These are phyloP conservation scores for Helicocarpus griseus DNA, from an alignment of 2,329 filamentous ascomycete genomes.

Conservation along the genomic window DNA sequence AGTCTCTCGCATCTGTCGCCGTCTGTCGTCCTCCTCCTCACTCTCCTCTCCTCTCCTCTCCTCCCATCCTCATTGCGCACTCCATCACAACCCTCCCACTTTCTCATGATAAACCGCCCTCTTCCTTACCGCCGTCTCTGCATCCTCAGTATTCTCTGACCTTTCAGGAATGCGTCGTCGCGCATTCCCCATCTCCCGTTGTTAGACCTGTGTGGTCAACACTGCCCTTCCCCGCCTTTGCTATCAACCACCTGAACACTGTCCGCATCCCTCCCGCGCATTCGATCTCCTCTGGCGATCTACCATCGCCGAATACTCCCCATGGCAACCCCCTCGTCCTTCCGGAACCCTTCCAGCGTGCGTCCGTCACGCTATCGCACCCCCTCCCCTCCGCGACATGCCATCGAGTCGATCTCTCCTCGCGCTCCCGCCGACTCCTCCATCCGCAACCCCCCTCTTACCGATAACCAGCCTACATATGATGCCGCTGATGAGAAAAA, in stretches of 20 bases:
- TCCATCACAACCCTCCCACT: background rate
- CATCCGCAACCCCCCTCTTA: constrained; percentile 16
- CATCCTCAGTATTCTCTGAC: background rate
- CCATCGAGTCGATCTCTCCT: constrained; percentile 38
- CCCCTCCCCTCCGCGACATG: constrained; percentile 38
- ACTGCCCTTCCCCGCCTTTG: constrained; percentile 29
- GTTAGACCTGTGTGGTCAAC: constrained; percentile 32
- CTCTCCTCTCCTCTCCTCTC: background rate
- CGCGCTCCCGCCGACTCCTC: constrained; percentile 21
- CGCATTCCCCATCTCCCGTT: constrained; percentile 28
- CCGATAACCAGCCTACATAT: background rate
- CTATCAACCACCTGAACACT: constrained; percentile 18
- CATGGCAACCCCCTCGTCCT: constrained; percentile 33
- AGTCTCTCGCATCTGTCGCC: background rate
- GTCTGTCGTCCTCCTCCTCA: background rate
- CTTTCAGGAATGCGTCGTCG: constrained; percentile 32
- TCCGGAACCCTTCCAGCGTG: constrained; percentile 13
- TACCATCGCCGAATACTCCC: constrained; percentile 8
- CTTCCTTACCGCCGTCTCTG: background rate
- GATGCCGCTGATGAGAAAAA: constrained; percentile 17
- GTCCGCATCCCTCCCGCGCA: constrained; percentile 19
- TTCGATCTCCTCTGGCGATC: constrained; percentile 17
- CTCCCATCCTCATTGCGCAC: background rate
- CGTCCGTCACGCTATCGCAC: constrained; percentile 37
- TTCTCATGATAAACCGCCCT: too few species aligned